Conservation (phyloP, 1,284 basidiomycete species). For the Cutaneotrichosporon sp. region DNA sequence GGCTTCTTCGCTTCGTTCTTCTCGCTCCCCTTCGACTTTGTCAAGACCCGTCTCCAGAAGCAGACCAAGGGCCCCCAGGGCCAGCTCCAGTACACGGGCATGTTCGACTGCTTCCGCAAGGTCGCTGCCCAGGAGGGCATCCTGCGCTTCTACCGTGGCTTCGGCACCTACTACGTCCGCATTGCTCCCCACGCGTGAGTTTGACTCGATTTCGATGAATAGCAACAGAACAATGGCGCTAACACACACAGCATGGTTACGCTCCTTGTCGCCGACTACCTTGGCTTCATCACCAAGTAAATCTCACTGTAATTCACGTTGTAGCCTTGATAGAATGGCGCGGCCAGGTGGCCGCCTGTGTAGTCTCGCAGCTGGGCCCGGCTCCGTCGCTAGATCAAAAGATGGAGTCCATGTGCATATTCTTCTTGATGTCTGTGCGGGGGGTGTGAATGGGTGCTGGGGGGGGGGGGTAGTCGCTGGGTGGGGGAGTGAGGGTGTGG, state of each 20-base stretch:
- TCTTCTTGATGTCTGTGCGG: neutral
- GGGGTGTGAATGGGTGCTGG: no score
- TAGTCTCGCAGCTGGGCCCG: neutral
- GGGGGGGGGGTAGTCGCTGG: neutral
- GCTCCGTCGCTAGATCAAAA: neutral
- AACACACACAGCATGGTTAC: conserved; percentile 5
- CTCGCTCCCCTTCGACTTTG: conserved; percentile 12
- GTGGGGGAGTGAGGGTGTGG: neutral
- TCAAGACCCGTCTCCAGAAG: conserved; percentile 12
- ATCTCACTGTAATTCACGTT: neutral
- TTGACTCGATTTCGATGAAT: neutral
- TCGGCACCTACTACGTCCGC: conserved; percentile 14
- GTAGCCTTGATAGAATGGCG: neutral
- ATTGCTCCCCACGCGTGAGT: conserved; percentile 14
- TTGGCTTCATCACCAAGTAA: neutral
- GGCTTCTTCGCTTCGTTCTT: conserved; percentile 14
- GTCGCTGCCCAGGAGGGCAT: conserved; percentile 4
- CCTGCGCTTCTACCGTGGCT: conserved; percentile 10
- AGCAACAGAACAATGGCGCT: neutral
- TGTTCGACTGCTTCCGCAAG: conserved; percentile 11
- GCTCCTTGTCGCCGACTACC: conserved; percentile 10
- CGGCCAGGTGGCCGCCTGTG: conserved; percentile 1
- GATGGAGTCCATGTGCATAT: neutral
- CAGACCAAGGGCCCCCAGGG: conserved; percentile 9
- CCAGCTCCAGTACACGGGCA: conserved; percentile 7